Evolutionary conservation across 768 basidiomycete species (phyloP), one percentile per base, ranked within the genome.

Genomic region (Leccinum rimulosum): DNA sequence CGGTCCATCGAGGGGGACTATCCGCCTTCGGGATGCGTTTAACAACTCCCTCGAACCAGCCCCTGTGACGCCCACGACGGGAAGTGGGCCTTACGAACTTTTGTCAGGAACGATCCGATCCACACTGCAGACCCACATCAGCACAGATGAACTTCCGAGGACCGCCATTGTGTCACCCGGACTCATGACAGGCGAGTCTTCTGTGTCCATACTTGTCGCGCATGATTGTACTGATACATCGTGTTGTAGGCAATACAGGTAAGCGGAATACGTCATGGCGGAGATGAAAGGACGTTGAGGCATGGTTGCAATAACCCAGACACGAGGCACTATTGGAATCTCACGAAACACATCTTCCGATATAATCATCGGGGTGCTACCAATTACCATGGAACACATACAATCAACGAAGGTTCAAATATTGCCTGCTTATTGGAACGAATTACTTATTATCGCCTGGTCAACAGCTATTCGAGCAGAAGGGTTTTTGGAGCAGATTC

Each of bases 301-400:
- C 59, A 56, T 57, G 59, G 19, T 6, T 57, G 36, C 49, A 19
- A 56, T 54, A 53, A 53, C 45, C 2, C 61, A 78, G 79, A 82
- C 64, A 82, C 82, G 15, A 62, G 70, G 45, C 70, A 71, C 52
- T 80, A 81, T 54, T 80, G 79, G 80, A 70, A 72, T 55, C 72
- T 82, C 27, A 79, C 80, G 22, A 63, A 61, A 35, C 74, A 80
- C 60, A 81, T 81, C 57, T 79, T 79, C 70, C 79, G 80, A 45
- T 82, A 79, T 64, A 70, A 70, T 17, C 78, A 78, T 62, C 58
- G 61, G n/a, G 65, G 61, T 38, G 54, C 33, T 22, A 25, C 36
- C 33, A 68, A 66, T 57, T 82, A 83, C 58, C 70, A 70, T 12
- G 79, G 69, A 22, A 43, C 48, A 14, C 71, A 73, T 58, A 73